Base-by-base conservation (phyloP, 2,329 filamentous ascomycete species). In the Trichophyton benhamiae region DNA sequence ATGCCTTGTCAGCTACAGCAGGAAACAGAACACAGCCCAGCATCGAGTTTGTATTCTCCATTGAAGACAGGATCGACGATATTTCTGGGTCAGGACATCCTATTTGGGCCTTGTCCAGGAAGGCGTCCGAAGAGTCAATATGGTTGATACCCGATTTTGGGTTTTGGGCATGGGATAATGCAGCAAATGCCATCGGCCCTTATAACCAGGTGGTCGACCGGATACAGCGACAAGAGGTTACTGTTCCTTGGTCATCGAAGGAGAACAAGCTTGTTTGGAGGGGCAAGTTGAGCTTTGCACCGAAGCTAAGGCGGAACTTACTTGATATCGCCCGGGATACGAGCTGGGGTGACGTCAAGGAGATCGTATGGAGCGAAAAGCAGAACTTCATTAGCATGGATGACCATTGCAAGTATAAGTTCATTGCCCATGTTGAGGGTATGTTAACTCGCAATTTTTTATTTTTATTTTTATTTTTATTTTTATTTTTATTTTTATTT, bases 131-230 rank as follows among this genome's bases (percentile, higher is more conserved):
- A 59, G 69, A 74, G 49, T 71, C 75, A 1, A 72, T 75, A 42
- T 81, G 79, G 78, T 68, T 81, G 15, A 80, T 80, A 65, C 78
- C 79, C 0, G 79, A 81, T 64, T 80, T 80, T 67, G 78, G 78
- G 55, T 80, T 76, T 68, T 81, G 77, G 76, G 73, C 74, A 3
- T 80, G 77, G 77, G 76, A 77, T 9, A 72, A 74, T 33, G 62
- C 63, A 0, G 63, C 67, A 2, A 74, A 72, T 42, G 66, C 67
- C 11, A 71, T 75, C 36, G 73, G 72, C 0, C 72, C 73, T 0
- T 74, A 69, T 53, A 68, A 72, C 57, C 69, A 74, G 57, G 72
- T 75, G 4, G 72, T 74, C 5, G 67, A 71, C 20, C 66, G 66
- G 1, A 69, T 72, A 49, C 63, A 69, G 49, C 46, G 15, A 6